Evolutionary conservation across 352 stramenopile genomes (phyloP), one percentile per base, ranked within the genome.

Genomic region (Globisporangium mamillatum): DNA sequence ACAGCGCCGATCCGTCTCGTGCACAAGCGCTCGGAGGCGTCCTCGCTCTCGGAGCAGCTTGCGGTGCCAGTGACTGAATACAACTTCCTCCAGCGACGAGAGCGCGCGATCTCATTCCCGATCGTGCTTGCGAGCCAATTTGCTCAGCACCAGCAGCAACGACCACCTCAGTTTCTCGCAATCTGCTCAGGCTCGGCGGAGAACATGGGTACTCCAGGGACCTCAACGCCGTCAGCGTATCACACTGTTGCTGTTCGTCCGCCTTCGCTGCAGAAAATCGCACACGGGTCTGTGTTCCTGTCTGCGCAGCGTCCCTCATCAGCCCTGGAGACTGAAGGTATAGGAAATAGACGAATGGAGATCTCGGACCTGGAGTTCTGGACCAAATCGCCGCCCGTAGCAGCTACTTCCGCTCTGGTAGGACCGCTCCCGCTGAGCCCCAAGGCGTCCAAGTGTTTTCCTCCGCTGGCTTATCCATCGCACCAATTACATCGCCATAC

Each of bases 51-150:
- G 10, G 66, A 67, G 66, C 66, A 70, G 20, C 59, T 67, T 12
- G 9, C 55, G 27, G 2, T 20, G 27, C 18, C 55, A 22, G 41
- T 0, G 18, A 9, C 27, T 44, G 16, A 1, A 14, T 38, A 24
- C 29, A 32, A 32, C 55, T 67, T 25, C 53, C 29, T 54, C 70
- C 50, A 61, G 44, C 60, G 72, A 69, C 58, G 59, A 57, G 60
- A 71, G 50, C 70, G 75, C 18, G 73, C 73, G 3, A 55, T 78
- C 9, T 82, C 75, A 29, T 82, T 75, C 29, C 75, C 75, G 18
- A 41, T 78, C 3, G 54, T 69, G 38, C 24, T 81, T 20, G n/a
- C 29, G 0, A 29, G 29, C 7, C 60, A 72, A 62, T 61, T 29
- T 32, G 27, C 25, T 24, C 56, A 68, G 41, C 69, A 27, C 36